Evolutionary conservation across 257 asterid genomes (phyloP).

Genomic region (Verbena officinalis): DNA sequence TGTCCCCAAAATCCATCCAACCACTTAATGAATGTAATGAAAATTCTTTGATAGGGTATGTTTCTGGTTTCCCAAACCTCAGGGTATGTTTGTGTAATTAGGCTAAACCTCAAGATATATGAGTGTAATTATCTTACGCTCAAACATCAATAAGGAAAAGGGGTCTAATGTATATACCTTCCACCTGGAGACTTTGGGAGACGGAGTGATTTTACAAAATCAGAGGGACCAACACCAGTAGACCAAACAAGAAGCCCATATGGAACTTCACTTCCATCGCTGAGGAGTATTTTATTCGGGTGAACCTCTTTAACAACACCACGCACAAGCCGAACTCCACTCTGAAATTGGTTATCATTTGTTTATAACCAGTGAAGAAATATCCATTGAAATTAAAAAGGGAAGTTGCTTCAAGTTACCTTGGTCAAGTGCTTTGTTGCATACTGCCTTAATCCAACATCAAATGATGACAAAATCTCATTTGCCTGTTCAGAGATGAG

Average conservation of each 20-base stretch:
- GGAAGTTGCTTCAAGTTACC: conserved; percentile 39
- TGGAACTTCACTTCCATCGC: conserved; percentile 93
- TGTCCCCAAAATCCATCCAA: too few species aligned
- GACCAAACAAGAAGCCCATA: conserved; percentile 97
- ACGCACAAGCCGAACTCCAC: conserved; percentile 88
- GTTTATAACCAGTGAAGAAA: not conserved
- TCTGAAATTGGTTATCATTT: conserved; percentile 30
- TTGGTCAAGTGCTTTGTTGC: conserved; percentile 90
- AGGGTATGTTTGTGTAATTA: too few species aligned
- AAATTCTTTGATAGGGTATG: too few species aligned
- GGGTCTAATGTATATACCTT: conserved; percentile 49
- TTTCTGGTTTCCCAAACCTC: too few species aligned
- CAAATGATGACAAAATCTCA: conserved; percentile 90
- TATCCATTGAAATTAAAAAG: not conserved
- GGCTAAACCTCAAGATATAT: too few species aligned
- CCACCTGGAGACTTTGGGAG: conserved; percentile 90
- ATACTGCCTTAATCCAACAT: conserved; percentile 76
- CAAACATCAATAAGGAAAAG: conserved; percentile 4
- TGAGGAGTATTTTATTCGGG: conserved; percentile 66
- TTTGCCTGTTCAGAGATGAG: conserved; percentile 62
- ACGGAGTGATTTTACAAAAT: conserved; percentile 60
- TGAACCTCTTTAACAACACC: conserved; percentile 89
- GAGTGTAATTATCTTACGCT: too few species aligned
- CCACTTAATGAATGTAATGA: too few species aligned
- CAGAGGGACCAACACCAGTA: conserved; percentile 92